Conservation (phyloP, 2,329 filamentous ascomycete species). For the Tympanopsis confertula region DNA sequence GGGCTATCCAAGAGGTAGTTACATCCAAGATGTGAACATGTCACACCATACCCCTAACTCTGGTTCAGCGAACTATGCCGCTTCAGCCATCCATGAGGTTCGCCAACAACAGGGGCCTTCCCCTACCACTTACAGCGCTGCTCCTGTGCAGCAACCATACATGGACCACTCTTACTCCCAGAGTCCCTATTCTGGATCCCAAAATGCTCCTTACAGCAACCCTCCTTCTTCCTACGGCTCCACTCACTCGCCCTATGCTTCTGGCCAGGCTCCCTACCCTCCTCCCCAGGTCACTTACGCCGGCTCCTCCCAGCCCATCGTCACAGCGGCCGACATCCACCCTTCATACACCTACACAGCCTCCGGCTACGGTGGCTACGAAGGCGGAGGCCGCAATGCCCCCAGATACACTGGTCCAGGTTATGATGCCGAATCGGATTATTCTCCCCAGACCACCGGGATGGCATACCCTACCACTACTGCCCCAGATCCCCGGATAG, state of each 20-base stretch:
- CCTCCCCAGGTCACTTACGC: constrained; percentile 18
- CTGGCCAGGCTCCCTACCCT: constrained; percentile 19
- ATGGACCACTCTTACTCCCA: constrained; percentile 19
- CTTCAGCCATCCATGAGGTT: constrained; percentile 21
- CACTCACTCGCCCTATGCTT: constrained; percentile 19
- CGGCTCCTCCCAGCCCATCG: constrained; percentile 19
- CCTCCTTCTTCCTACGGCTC: constrained; percentile 16
- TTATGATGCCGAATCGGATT: constrained; percentile 26
- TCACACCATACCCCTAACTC: constrained; percentile 2
- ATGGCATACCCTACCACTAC: constrained; percentile 24
- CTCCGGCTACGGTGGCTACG: constrained; percentile 19
- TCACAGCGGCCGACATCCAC: constrained; percentile 22
- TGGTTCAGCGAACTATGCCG: constrained; percentile 11
- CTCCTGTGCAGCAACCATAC: constrained; percentile 17
- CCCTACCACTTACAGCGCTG: constrained; percentile 16
- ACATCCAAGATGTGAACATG: constrained; percentile 21
- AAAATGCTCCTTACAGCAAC: constrained; percentile 16
- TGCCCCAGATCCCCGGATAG: constrained; percentile 25
- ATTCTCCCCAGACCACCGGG: constrained; percentile 21
- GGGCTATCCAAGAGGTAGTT: constrained; percentile 26
- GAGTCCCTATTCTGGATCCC: constrained; percentile 5
- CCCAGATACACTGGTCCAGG: constrained; percentile 25
- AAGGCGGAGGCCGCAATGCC: constrained; percentile 21
- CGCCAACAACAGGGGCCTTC: constrained; percentile 22
- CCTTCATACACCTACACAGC: constrained; percentile 22